Evolutionary conservation across 306 rosid species (phyloP).

Genomic region (Ochetophila trinervis): DNA sequence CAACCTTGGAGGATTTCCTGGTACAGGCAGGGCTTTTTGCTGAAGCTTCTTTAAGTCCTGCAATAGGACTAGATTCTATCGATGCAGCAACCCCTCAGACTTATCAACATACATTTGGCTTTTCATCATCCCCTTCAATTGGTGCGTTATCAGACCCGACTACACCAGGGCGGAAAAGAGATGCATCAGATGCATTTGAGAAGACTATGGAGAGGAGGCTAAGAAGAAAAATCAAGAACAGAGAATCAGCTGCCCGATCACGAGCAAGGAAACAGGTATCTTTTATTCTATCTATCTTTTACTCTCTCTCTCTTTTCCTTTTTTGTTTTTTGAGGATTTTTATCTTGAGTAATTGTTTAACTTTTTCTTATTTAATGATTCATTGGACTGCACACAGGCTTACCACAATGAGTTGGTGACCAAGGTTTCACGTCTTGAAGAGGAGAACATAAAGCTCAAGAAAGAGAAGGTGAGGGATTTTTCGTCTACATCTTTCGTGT

Average conservation of each 20-base stretch:
- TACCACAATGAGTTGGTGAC: slow-evolving; percentile 66
- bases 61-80: slow-evolving; percentile 34
- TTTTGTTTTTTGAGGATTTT: slow-evolving; percentile 7
- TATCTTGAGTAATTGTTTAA: slow-evolving; percentile 6
- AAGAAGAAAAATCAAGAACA: slow-evolving; percentile 80
- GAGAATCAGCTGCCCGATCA: slow-evolving; percentile 90
- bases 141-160: slow-evolving; percentile 53
- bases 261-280: slow-evolving; percentile 83
- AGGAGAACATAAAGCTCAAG: slow-evolving; percentile 57
- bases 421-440: slow-evolving; percentile 63
- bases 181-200: slow-evolving; percentile 53
- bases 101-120: slow-evolving; percentile 36
- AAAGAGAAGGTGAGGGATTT: slow-evolving; percentile 55
- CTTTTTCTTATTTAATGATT: slow-evolving; percentile 11
- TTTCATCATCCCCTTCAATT: slow-evolving; percentile 51
- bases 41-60: slow-evolving; percentile 50
- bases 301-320: neutral
- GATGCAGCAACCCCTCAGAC: slow-evolving; percentile 36
- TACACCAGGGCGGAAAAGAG: slow-evolving; percentile 52
- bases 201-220: slow-evolving; percentile 69
- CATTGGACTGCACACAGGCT: slow-evolving; percentile 37
- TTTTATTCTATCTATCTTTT: neutral
- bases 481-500: neutral
- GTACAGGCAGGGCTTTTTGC: slow-evolving; percentile 80
- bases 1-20: slow-evolving; percentile 74